Percentiles rank a stretch among this genome's conserved stretches.
phyloP scores from a whole-genome alignment of 306 rosid genomes.

The Ormosia emarginata region DNA sequence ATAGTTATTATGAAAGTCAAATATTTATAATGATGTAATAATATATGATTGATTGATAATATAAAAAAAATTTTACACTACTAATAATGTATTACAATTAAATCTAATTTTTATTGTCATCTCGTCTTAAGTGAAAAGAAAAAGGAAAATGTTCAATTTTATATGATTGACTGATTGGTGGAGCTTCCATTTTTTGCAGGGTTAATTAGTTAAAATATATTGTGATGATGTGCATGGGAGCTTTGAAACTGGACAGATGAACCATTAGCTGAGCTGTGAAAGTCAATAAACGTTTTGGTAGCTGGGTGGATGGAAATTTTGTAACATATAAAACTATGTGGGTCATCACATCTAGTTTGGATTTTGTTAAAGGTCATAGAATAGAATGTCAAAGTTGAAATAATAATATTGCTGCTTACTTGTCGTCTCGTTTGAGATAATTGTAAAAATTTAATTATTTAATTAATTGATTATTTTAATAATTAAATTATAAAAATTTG shows the following conservation, averaged over 20 bases:
- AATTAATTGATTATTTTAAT: too few species aligned
- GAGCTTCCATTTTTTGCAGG: conserved; percentile 14
- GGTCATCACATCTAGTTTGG: background rate
- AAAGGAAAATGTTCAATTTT: background rate
- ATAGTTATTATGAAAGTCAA: too few species aligned
- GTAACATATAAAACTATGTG: background rate
- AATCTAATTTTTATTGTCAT: too few species aligned
- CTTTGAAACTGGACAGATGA: background rate
- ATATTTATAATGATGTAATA: too few species aligned
- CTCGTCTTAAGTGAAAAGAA: background rate
- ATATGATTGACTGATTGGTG: background rate
- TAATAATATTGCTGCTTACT: background rate
- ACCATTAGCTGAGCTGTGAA: background rate
- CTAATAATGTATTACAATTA: too few species aligned
- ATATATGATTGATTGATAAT: too few species aligned
- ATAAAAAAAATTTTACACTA: too few species aligned
- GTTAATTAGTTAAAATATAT: background rate
- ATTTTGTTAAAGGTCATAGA: background rate
- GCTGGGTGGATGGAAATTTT: background rate
- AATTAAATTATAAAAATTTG: too few species aligned
- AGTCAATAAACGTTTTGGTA: background rate
- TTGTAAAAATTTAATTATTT: too few species aligned
- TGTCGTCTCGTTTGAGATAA: too few species aligned
- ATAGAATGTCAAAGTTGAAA: background rate
- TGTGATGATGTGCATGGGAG: background rate